Percentiles rank a stretch among this genome's conserved stretches.
These are phyloP conservation scores for Phytopythium aichiense DNA, from an alignment of 352 stramenopile species.

Conservation along the genomic window DNA sequence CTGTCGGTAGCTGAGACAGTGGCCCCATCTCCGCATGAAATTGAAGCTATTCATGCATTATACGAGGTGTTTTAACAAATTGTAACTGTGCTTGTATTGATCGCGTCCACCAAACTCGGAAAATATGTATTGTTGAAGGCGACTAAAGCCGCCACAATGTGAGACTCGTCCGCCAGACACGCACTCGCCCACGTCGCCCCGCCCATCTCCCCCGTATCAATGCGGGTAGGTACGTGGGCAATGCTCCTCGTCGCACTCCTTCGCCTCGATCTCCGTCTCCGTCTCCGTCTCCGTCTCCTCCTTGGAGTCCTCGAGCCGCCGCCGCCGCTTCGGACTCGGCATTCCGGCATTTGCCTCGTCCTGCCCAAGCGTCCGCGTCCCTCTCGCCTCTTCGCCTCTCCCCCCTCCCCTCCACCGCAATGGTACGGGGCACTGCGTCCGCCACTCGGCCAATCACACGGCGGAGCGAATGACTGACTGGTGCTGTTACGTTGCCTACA, in stretches of 20 bases:
- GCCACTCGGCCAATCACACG: background rate
- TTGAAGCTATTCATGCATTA: background rate
- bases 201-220: background rate
- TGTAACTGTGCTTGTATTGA: background rate
- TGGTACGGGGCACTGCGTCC: slow-evolving; percentile 2
- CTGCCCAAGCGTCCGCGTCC: slow-evolving; percentile 4
- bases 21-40: background rate
- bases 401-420: background rate
- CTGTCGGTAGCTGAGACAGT: background rate
- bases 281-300: background rate
- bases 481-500: background rate
- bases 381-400: background rate
- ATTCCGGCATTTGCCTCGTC: slow-evolving; percentile 27
- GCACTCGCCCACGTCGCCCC: background rate
- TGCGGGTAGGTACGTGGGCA: background rate
- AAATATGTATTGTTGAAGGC: background rate
- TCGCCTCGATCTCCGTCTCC: background rate
- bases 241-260: background rate
- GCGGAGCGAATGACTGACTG: background rate
- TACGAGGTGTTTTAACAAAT: background rate
- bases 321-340: slow-evolving; percentile 3
- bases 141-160: background rate
- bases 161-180: background rate
- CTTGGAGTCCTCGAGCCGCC: background rate
- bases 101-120: background rate